Evolutionary conservation across 164 flowering plant species (phyloP).

Genomic region (Hamamelis virginiana): DNA sequence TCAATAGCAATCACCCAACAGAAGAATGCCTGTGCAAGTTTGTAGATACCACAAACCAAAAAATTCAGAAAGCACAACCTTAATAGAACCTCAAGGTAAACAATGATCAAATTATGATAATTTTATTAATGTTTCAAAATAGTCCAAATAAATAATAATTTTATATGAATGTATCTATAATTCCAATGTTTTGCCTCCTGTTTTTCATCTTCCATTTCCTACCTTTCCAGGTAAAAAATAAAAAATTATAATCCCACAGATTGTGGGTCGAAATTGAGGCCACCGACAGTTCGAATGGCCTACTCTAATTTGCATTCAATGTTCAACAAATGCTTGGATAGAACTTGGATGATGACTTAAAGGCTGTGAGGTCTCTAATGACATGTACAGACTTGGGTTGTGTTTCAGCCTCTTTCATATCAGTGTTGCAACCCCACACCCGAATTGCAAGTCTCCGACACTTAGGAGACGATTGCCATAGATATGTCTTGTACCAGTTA

Average conservation of each 20-base stretch:
- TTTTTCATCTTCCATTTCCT: background rate
- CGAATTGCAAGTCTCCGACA: conserved; percentile 71
- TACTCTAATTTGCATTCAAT: too few species aligned
- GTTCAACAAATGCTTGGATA: conserved; percentile 69
- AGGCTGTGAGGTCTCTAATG: conserved; percentile 49
- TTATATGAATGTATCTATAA: background rate
- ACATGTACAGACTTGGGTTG: conserved; percentile 31
- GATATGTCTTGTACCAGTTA: conserved; percentile 68
- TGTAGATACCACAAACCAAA: too few species aligned
- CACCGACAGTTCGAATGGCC: background rate
- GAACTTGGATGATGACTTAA: conserved; percentile 58
- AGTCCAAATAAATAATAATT: background rate
- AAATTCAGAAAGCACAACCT: background rate
- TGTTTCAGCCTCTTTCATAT: conserved; percentile 38
- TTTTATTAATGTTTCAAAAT: background rate
- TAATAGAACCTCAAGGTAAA: background rate
- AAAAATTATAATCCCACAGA: conserved; percentile 1
- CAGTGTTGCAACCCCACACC: conserved; percentile 87
- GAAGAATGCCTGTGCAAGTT: too few species aligned
- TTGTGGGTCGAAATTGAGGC: conserved; percentile 9
- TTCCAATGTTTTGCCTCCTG: background rate
- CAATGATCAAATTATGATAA: background rate
- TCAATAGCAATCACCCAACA: too few species aligned
- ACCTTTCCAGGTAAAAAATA: background rate
- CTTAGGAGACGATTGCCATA: conserved; percentile 57